Evolutionary conservation across 768 basidiomycete species (phyloP), one percentile per base, ranked within the genome.

Genomic region (Leccinum sublutescens): DNA sequence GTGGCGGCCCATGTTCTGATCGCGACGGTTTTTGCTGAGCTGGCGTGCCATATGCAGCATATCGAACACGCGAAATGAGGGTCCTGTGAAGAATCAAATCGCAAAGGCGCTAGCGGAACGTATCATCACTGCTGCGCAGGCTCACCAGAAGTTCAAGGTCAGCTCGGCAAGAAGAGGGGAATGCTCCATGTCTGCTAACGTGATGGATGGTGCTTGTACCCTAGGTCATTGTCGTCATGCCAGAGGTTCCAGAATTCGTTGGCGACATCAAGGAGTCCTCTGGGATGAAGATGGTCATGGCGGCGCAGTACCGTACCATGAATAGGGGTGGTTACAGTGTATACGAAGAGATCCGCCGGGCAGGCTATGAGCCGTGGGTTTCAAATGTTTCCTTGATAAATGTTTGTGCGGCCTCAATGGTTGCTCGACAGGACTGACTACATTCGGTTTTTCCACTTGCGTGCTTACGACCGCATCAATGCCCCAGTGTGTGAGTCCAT

Each of bases 371-470:
- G 34, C 91, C 91, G 89, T 91, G 65, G 63, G 88, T 56, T 62
- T 56, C 10, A 0, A 7, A 19, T 34, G 17, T 8, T 47, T 8
- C 33, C 19, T 34, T 57, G 8, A 50, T 11, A n/a, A 10, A 4
- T 45, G 19, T 38, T 40, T 49, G 21, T 27, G 19, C 50, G 27
- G 29, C 17, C 48, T 55, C 59, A 55, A 56, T 23, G 15, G 36
- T 50, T 34, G 19, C 54, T 45, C 21, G 34, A 10, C 61, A 93
- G 92, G n/a, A 66, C 78, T 75, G 87, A 95, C 58, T 95, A 89
- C 70, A 90, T 97, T 65, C 83, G 87, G 11, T 93, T 97, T 80
- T 98, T 91, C 77, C 94, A 98, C 75, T 80, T 99, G 25, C 84
- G 97, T 31, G 78, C 88, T 1, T 99, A 95, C 70, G 95, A 98